Evolutionary conservation across 352 stramenopile species (phyloP).

Genomic region (Phytophthora sp.): DNA sequence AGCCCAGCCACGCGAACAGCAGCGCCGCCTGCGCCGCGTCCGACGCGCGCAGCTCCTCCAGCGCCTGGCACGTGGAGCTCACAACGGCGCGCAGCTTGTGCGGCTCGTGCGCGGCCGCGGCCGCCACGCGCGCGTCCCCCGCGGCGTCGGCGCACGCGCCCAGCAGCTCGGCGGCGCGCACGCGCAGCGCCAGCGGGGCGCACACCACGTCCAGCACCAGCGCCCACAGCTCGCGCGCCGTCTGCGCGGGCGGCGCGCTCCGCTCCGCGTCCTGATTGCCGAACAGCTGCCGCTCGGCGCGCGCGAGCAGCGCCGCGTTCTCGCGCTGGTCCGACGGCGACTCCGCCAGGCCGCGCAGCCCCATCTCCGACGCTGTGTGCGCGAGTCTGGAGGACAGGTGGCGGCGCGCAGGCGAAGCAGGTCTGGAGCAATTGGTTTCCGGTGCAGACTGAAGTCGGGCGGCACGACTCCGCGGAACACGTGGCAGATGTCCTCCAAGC

Average conservation of each 20-base stretch:
- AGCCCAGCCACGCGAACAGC: constrained; percentile 69
- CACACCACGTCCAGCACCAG: constrained; percentile 75
- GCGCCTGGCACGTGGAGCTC: constrained; percentile 70
- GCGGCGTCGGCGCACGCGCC: too few relatives aligned
- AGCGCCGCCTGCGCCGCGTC: constrained; percentile 44
- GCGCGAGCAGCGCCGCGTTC: constrained; percentile 50
- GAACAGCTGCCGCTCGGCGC: constrained; percentile 50
- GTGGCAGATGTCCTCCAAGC: too few relatives aligned
- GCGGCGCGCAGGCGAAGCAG: too few relatives aligned
- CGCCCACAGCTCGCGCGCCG: constrained; percentile 59
- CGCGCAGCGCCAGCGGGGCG: constrained; percentile 65
- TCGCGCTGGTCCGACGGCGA: constrained; percentile 60
- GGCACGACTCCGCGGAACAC: too few relatives aligned
- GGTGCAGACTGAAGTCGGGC: too few relatives aligned
- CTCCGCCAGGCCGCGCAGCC: constrained; percentile 32
- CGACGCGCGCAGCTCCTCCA: constrained; percentile 61
- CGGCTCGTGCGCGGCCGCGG: constrained; percentile 22
- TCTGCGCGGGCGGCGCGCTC: constrained; percentile 18
- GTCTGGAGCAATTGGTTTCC: too few relatives aligned
- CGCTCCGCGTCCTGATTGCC: background rate
- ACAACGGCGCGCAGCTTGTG: constrained; percentile 71
- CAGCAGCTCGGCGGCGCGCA: too few relatives aligned
- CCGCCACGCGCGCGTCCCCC: constrained; percentile 3
- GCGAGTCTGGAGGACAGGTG: background rate
- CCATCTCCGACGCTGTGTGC: background rate